Percentiles rank a stretch among this genome's conserved stretches.
Evolutionary conservation across 768 basidiomycete genomes (phyloP).

Genomic region (Lactarius tabidus): DNA sequence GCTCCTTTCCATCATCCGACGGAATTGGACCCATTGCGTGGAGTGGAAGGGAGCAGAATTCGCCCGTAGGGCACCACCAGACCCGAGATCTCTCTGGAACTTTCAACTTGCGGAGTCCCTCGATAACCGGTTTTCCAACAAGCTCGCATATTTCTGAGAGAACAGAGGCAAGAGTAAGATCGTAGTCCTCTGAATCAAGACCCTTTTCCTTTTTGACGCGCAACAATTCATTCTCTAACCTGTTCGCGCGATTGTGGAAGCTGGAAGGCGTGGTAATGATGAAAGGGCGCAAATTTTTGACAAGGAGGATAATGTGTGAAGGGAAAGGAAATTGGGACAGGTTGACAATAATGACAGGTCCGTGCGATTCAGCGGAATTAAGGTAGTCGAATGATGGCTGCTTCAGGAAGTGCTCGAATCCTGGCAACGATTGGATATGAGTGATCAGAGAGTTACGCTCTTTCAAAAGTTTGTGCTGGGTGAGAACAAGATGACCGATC

Average conservation of each 20-base stretch:
- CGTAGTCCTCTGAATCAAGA: not conserved
- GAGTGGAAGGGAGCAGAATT: slow-evolving; percentile 4
- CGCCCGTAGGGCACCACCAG: not conserved
- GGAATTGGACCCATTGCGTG: slow-evolving; percentile 12
- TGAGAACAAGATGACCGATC: slow-evolving; percentile 33
- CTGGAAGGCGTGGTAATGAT: slow-evolving; percentile 55
- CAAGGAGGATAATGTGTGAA: slow-evolving; percentile 20
- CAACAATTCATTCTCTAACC: slow-evolving; percentile 31
- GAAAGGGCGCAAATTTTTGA: not conserved
- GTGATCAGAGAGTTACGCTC: not conserved
- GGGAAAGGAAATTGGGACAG: too few relatives aligned
- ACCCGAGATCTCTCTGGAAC: not conserved
- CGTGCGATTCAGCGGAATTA: not conserved
- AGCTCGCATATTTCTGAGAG: slow-evolving; percentile 3
- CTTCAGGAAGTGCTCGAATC: not conserved
- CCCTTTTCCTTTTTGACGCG: not conserved
- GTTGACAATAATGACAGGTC: not conserved
- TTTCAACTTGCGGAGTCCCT: too few relatives aligned
- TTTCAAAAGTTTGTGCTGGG: not conserved
- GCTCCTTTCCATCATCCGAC: not conserved
- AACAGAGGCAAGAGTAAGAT: not conserved
- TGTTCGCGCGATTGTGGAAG: slow-evolving; percentile 56
- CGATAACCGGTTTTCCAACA: too few relatives aligned
- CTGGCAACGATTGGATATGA: not conserved
- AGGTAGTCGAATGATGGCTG: not conserved